These are phyloP conservation scores for Panaeolus cyanescens DNA, from an alignment of 768 basidiomycete genomes.

Conservation along the genomic window DNA sequence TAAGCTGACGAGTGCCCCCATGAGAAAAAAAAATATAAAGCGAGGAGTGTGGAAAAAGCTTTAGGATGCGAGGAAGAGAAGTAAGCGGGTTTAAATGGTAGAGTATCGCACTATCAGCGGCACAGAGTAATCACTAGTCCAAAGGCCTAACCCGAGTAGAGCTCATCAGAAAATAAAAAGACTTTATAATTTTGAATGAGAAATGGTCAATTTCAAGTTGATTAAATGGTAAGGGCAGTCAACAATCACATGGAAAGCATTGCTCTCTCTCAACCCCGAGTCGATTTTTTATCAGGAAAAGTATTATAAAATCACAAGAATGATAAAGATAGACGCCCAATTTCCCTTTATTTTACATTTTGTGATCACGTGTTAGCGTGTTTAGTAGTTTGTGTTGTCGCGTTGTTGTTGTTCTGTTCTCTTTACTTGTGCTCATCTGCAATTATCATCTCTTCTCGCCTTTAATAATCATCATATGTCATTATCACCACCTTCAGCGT, in stretches of 20 bases:
- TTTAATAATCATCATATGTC: not conserved
- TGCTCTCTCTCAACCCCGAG: not conserved
- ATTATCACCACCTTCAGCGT: constrained; percentile 26
- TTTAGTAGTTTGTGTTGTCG: constrained; percentile 30
- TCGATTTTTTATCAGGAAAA: too few relatives aligned
- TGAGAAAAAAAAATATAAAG: constrained; percentile 7
- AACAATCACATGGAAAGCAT: not conserved
- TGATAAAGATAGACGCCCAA: too few relatives aligned
- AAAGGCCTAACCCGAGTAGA: not conserved
- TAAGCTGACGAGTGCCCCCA: constrained; percentile 27
- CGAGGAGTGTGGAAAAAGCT: constrained; percentile 6
- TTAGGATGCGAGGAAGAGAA: not conserved
- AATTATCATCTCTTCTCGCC: not conserved
- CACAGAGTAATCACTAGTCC: constrained; percentile 15
- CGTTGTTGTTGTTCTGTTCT: constrained; percentile 13
- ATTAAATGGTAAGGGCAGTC: too few relatives aligned
- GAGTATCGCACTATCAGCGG: not conserved
- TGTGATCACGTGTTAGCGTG: constrained; percentile 27
- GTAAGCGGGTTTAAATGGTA: constrained; percentile 1
- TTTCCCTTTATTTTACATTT: too few relatives aligned
- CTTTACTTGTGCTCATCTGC: not conserved
- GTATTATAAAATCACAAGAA: too few relatives aligned
- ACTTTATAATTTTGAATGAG: not conserved
- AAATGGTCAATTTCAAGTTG: too few relatives aligned
- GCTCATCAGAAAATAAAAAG: not conserved